These are phyloP conservation scores for Parathielavia appendiculata DNA, from an alignment of 495 filamentous ascomycete species.

Conservation along the genomic window DNA sequence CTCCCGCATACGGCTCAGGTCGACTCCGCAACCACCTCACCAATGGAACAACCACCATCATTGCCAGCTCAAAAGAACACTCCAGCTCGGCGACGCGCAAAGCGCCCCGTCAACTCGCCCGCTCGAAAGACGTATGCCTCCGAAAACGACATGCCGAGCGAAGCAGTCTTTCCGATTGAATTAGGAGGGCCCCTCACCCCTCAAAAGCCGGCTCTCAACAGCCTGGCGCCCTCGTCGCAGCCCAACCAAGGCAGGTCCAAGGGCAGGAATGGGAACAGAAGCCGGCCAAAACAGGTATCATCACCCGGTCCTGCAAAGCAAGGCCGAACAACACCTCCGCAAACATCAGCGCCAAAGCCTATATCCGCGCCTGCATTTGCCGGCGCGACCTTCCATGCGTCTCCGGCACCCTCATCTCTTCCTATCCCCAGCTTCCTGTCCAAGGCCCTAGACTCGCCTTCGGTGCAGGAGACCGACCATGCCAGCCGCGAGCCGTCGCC, in stretches of 20 bases:
- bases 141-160: slow-evolving; percentile 42
- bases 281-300: slow-evolving; percentile 29
- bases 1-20: neutral
- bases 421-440: slow-evolving; percentile 90
- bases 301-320: slow-evolving; percentile 35
- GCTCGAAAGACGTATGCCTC: slow-evolving; percentile 44
- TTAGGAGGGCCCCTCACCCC: slow-evolving; percentile 37
- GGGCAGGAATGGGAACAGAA: slow-evolving; percentile 33
- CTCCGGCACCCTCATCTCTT: slow-evolving; percentile 85
- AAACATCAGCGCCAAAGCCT: slow-evolving; percentile 30
- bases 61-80: slow-evolving; percentile 28
- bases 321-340: slow-evolving; percentile 40
- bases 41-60: slow-evolving; percentile 24
- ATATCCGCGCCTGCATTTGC: slow-evolving; percentile 65
- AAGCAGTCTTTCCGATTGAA: slow-evolving; percentile 22
- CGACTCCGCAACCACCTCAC: slow-evolving; percentile 24
- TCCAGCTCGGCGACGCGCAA: slow-evolving; percentile 39
- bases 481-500: slow-evolving; percentile 36
- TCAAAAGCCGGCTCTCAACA: slow-evolving; percentile 27
- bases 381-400: slow-evolving; percentile 91
- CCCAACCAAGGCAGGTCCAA: slow-evolving; percentile 23
- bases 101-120: slow-evolving; percentile 32
- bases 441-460: slow-evolving; percentile 63
- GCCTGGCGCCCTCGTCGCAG: slow-evolving; percentile 25
- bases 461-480: slow-evolving; percentile 29